Conservation (phyloP, 2,329 filamentous ascomycete species). For the Cadophora luteo-olivacea region DNA sequence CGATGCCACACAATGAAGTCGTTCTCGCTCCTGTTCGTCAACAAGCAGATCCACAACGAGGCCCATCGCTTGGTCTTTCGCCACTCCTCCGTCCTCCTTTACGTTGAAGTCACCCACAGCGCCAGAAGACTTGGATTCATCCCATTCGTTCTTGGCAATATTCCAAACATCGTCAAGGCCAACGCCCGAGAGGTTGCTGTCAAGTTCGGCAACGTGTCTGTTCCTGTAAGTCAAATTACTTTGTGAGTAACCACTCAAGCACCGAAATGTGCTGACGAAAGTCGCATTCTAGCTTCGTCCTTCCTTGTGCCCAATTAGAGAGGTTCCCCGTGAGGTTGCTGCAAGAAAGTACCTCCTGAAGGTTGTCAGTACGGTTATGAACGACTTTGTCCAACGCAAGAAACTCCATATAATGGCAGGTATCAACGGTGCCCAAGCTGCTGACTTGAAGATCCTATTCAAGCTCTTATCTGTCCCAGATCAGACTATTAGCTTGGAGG, state of each 20-base stretch:
- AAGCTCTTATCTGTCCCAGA: neutral
- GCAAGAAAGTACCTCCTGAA: neutral
- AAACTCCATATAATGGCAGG: neutral
- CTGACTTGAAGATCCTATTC: neutral
- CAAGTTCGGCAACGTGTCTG: neutral
- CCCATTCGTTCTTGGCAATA: neutral
- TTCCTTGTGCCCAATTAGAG: neutral
- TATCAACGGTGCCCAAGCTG: neutral
- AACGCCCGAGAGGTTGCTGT: neutral
- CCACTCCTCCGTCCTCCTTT: neutral
- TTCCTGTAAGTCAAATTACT: no score
- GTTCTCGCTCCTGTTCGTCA: neutral
- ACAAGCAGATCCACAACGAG: neutral
- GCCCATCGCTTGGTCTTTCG: neutral
- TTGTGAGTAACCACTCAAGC: no score
- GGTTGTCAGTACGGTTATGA: neutral
- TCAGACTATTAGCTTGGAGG: neutral
- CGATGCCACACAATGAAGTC: neutral
- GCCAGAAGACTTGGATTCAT: neutral
- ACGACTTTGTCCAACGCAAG: neutral
- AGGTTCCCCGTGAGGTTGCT: neutral
- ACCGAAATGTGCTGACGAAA: no score
- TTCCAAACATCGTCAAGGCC: neutral
- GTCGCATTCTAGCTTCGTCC: neutral
- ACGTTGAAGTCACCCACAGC: neutral